A percentile compares a stretch with the other conserved stretches of the same genome.
phyloP scores from a whole-genome alignment of 2,329 filamentous ascomycete genomes.

The Emmonsiellopsis sp. region DNA sequence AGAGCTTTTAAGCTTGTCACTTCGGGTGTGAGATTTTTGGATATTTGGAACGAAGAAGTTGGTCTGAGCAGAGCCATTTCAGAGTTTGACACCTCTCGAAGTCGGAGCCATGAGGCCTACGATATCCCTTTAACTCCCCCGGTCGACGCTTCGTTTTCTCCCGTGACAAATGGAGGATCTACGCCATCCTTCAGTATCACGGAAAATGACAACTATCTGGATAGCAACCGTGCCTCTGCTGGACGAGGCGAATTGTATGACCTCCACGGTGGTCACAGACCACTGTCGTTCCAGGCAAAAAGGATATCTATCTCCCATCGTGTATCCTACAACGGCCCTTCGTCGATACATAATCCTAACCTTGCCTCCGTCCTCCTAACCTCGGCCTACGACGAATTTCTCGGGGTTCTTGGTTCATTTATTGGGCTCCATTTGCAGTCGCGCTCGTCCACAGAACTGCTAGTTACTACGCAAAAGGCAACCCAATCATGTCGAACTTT shows the following conservation, averaged over 20 bases:
- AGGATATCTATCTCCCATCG: conserved; percentile 56
- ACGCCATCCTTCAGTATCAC: neutral
- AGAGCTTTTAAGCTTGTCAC: conserved; percentile 93
- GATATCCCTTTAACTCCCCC: conserved; percentile 28
- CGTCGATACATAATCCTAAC: conserved; percentile 56
- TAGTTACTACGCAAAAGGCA: conserved; percentile 72
- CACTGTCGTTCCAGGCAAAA: conserved; percentile 32
- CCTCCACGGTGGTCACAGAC: conserved; percentile 19
- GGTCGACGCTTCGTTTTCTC: conserved; percentile 27
- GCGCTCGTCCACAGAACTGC: conserved; percentile 76
- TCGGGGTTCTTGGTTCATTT: conserved; percentile 86
- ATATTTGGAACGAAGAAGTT: conserved; percentile 61
- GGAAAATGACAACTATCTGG: neutral
- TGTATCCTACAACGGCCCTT: conserved; percentile 63
- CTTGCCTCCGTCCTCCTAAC: conserved; percentile 77
- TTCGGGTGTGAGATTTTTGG: conserved; percentile 78
- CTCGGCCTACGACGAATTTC: conserved; percentile 72
- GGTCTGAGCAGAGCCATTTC: conserved; percentile 33
- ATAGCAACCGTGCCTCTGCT: conserved; percentile 20
- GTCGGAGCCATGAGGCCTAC: conserved; percentile 13
- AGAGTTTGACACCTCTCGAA: conserved; percentile 24
- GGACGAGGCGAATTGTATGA: conserved; percentile 2
- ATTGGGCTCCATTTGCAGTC: conserved; percentile 90
- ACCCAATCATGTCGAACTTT: conserved; percentile 72
- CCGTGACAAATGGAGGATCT: neutral